Evolutionary conservation across 768 basidiomycete species (phyloP).

Genomic region (Lactifluus hygrophoroides): DNA sequence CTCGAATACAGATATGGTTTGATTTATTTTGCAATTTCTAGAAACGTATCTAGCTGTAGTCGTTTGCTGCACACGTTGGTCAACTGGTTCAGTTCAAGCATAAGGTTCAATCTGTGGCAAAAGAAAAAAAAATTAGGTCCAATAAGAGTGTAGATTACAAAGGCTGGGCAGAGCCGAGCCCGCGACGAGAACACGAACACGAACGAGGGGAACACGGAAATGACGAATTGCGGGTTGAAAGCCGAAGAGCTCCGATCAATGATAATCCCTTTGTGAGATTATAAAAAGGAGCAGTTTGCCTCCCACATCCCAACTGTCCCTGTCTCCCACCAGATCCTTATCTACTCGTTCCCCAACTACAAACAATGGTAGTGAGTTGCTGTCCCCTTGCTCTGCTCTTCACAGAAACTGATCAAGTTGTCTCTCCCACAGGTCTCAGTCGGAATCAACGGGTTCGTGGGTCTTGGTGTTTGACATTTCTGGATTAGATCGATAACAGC

Average conservation of each 20-base stretch:
- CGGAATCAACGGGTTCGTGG: slow-evolving; percentile 88
- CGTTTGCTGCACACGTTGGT: background rate
- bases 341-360: background rate
- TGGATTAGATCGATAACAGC: slow-evolving; percentile 6
- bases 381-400: background rate
- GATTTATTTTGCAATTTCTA: background rate
- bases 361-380: slow-evolving; percentile 1
- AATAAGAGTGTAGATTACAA: background rate
- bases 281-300: slow-evolving; percentile 1
- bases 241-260: slow-evolving; percentile 15
- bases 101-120: too few species aligned
- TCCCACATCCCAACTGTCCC: slow-evolving; percentile 7
- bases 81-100: background rate
- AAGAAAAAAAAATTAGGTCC: too few species aligned
- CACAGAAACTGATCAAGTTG: background rate
- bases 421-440: slow-evolving; percentile 54
- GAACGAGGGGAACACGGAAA: background rate
- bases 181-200: background rate
- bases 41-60: too few species aligned
- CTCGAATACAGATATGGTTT: background rate
- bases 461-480: too few species aligned
- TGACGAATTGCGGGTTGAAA: background rate
- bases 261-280: background rate
- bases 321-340: background rate
- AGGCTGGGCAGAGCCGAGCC: background rate